Evolutionary conservation across 2,329 filamentous ascomycete species (phyloP).

Genomic region (Trichoderma polysporum): DNA sequence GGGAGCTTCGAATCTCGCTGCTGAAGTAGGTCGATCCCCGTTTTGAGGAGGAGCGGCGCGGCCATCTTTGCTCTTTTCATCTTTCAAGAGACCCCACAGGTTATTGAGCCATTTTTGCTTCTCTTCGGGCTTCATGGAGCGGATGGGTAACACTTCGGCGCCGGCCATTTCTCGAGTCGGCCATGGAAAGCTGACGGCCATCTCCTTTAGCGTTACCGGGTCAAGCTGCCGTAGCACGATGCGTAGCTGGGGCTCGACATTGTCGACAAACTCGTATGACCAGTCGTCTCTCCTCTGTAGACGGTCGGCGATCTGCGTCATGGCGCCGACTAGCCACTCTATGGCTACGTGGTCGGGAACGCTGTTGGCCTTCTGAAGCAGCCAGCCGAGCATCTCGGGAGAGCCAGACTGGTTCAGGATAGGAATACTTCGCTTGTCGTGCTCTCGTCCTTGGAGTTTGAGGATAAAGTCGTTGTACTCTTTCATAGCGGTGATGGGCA

Average conservation of each 20-base stretch:
- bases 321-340: constrained; percentile 37
- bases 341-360: constrained; percentile 36
- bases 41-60: constrained; percentile 3
- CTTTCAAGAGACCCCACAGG: constrained; percentile 32
- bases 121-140: constrained; percentile 38
- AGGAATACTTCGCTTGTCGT: constrained; percentile 38
- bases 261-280: constrained; percentile 32
- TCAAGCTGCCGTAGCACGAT: constrained; percentile 36
- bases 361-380: constrained; percentile 33
- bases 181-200: constrained; percentile 40
- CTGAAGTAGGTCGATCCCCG: constrained; percentile 17
- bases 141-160: constrained; percentile 36
- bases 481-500: constrained; percentile 33
- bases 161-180: constrained; percentile 38
- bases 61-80: constrained; percentile 26
- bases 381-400: constrained; percentile 37
- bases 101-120: constrained; percentile 37
- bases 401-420: constrained; percentile 38
- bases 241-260: constrained; percentile 34
- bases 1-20: constrained; percentile 26
- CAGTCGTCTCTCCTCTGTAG: constrained; percentile 34
- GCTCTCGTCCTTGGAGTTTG: constrained; percentile 37
- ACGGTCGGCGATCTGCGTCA: constrained; percentile 35
- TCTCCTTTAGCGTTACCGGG: constrained; percentile 34
- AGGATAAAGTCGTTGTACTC: constrained; percentile 39